phyloP scores from a whole-genome alignment of 148 eudicot genomes.

The Suaeda aralocaspica region DNA sequence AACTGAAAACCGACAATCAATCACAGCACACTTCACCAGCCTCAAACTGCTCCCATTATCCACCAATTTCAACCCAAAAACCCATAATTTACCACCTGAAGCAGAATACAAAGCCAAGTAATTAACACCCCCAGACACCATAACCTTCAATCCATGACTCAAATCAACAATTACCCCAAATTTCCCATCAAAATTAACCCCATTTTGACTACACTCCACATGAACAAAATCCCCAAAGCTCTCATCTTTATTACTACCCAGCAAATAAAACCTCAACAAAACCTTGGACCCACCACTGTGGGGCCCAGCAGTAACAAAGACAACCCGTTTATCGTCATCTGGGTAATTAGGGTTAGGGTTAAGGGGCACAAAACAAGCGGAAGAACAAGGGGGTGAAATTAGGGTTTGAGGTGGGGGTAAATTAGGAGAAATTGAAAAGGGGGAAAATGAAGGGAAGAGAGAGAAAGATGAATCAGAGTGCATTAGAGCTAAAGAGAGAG shows the following conservation, averaged over 20 bases:
- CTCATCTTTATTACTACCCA: constrained; percentile 23
- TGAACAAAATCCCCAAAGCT: constrained; percentile 32
- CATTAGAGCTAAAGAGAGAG: constrained; percentile 56
- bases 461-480: constrained; percentile 75
- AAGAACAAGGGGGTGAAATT: constrained; percentile 47
- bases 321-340: constrained; percentile 20
- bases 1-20: constrained; percentile 61
- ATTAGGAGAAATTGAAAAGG: constrained; percentile 25
- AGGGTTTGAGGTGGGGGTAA: constrained; percentile 43
- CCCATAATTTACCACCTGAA: constrained; percentile 49
- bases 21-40: constrained; percentile 77
- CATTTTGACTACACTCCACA: constrained; percentile 51
- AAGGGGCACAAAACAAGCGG: constrained; percentile 67
- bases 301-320: constrained; percentile 54
- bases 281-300: constrained; percentile 41
- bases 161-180: constrained; percentile 53
- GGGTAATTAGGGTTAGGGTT: constrained; percentile 26
- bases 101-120: constrained; percentile 69
- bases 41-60: constrained; percentile 45
- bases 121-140: constrained; percentile 47
- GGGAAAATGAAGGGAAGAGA: constrained; percentile 59
- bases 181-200: constrained; percentile 42
- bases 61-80: constrained; percentile 52
- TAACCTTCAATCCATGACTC: constrained; percentile 57
- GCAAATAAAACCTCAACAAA: constrained; percentile 53